These are phyloP conservation scores for Solanum appendiculatum DNA, from an alignment of 257 asterid genomes.

Conservation along the genomic window DNA sequence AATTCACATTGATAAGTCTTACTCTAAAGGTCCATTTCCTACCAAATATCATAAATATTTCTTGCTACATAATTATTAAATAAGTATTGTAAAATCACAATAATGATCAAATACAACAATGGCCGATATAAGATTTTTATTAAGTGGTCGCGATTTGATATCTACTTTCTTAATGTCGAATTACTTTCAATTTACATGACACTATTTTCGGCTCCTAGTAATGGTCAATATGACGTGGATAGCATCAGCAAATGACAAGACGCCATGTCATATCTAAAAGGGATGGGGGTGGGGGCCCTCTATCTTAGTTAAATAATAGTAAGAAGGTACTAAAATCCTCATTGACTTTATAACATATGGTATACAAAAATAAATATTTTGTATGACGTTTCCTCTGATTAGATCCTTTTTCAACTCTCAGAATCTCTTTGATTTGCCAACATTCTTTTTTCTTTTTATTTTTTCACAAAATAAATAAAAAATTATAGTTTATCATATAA, in stretches of 20 bases:
- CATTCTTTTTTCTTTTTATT: not conserved
- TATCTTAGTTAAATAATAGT: not conserved
- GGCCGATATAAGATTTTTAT: not conserved
- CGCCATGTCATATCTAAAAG: constrained; percentile 29
- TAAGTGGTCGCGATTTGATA: not conserved
- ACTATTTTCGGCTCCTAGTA: not conserved
- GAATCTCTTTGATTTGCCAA: not conserved
- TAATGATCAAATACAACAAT: not conserved
- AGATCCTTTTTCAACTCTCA: constrained; percentile 8
- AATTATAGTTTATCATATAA: too few relatives aligned
- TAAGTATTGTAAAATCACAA: not conserved
- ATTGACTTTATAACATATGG: constrained; percentile 27
- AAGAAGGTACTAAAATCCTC: constrained; percentile 20
- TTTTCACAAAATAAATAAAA: not conserved
- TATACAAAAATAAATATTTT: constrained; percentile 4
- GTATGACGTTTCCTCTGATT: constrained; percentile 35
- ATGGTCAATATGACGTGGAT: constrained; percentile 34
- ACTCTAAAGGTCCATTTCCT: not conserved
- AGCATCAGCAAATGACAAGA: constrained; percentile 18
- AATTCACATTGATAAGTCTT: not conserved
- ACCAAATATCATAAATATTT: not conserved
- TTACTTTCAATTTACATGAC: not conserved
- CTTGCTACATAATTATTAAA: not conserved
- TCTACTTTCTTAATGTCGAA: not conserved
- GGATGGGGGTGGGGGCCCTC: not conserved